Evolutionary conservation across 108 stramenopile genomes (phyloP), one percentile per base, ranked within the genome.

Genomic region (Cyclotella sp.): DNA sequence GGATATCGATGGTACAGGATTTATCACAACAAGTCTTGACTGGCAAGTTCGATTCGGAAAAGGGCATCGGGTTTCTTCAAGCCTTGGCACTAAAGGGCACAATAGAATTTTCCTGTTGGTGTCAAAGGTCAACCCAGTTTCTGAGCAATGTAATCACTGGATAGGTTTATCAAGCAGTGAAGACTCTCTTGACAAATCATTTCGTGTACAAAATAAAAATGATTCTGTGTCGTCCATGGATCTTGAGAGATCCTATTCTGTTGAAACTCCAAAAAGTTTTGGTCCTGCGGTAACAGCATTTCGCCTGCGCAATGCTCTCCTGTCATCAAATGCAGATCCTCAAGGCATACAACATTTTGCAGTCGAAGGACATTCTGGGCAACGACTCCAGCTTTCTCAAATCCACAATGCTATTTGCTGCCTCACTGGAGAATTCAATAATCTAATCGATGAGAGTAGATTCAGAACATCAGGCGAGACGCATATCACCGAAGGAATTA

Each of bases 401-500:
- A 58, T 96, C 3, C 90, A 92, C 63, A 96, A 96, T 79, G 90
- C 88, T n/a, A 78, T 92, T 39, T 90, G 83, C 61, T 92, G 91
- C 58, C 53, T 96, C 34, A 69, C 79, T 14, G 89, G 87, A 41
- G 75, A 90, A 65, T 87, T 85, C 46, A 86, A 92, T 52, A 72
- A 78, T 44, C 76, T 91, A 0, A 82, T 91, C 13, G 3, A 40
- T 26, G 93, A 91, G 40, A 58, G 72, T 26, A 61, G 29, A 39
- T 39, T 9, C 13, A 10, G 29, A 0, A 39, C 12, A 2, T 12
- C 30, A 61, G 19, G 34, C 34, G 34, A 75, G 42, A 26, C 27
- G 16, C 44, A 27, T 49, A 28, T 28, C 44, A 42, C 19, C 18
- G 77, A 78, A 70, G 73, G 73, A 29, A 39, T 75, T 15, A 81